A percentile compares a stretch with the other conserved stretches of the same genome.
phyloP scores from a whole-genome alignment of 2,329 filamentous ascomycete genomes.

The Amauroascus verrucosus region DNA sequence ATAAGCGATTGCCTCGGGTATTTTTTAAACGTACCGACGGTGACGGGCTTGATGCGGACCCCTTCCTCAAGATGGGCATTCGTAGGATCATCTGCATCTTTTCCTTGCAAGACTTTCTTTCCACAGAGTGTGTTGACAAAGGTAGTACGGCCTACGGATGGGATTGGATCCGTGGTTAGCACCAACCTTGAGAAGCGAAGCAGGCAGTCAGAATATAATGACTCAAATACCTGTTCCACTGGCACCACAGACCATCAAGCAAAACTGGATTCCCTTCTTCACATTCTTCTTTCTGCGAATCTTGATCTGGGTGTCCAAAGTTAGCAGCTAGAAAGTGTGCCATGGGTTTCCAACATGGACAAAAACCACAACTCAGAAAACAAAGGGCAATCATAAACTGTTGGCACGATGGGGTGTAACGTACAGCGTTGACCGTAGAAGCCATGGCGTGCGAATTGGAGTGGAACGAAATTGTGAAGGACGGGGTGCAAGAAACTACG shows the following conservation, averaged over 20 bases:
- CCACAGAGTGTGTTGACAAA: constrained; percentile 99
- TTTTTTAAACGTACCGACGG: constrained; percentile 62
- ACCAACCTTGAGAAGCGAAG: constrained; percentile 15
- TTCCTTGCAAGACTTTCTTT: constrained; percentile 79
- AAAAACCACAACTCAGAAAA: background rate
- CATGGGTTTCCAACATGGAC: background rate
- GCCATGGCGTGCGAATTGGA: constrained; percentile 37
- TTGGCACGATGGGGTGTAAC: constrained; percentile 16
- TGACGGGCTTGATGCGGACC: constrained; percentile 97
- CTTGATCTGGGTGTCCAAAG: constrained; percentile 56
- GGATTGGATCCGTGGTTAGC: constrained; percentile 15
- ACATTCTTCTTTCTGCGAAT: constrained; percentile 99
- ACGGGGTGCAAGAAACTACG: constrained; percentile 13
- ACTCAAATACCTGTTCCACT: constrained; percentile 76
- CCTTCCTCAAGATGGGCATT: constrained; percentile 90
- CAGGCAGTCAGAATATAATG: constrained; percentile 14
- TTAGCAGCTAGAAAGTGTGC: constrained; percentile 1
- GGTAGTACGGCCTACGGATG: constrained; percentile 70
- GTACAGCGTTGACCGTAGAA: constrained; percentile 45
- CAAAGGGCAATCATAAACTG: background rate
- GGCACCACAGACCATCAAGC: constrained; percentile 98
- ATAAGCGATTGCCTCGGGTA: background rate
- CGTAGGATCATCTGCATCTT: constrained; percentile 83
- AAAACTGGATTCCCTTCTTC: constrained; percentile 99
- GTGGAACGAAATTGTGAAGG: constrained; percentile 14